Evolutionary conservation across 352 stramenopile genomes (phyloP), one percentile per base, ranked within the genome.

Genomic region (Globisporangium cederbergense): DNA sequence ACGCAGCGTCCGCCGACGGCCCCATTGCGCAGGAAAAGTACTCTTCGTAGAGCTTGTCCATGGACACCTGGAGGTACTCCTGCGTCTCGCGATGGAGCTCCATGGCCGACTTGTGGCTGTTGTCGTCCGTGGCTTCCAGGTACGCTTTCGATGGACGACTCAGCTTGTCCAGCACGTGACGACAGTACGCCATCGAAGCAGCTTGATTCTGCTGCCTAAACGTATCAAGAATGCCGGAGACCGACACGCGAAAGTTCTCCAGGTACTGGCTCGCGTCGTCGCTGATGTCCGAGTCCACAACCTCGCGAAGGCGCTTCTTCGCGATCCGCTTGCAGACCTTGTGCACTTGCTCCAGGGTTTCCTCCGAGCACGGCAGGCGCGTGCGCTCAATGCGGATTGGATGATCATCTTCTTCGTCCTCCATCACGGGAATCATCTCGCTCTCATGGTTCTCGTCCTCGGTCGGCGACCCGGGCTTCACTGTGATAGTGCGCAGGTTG

Each of bases 101-200:
- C 82, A 88, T 90, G 8, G 81, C 78, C 25, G 84, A 90, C 66
- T 89, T 87, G 51, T 90, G 70, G 42, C 49, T 66, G 40, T 76
- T 75, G 16, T 42, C 60, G 3, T 69, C 66, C 0, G 42, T 28
- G 38, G 77, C 65, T 13, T 66, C 67, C 49, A 86, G 34, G 62
- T 89, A 87, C 49, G 77, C 70, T 0, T 56, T 75, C n/a, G 68
- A 76, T 4, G 70, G 64, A 4, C 58, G 64, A 57, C 69, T 79
- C 25, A 93, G 53, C 56, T 73, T 65, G 7, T 74, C 63, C 28
- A 95, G 74, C 25, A 93, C 63, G 46, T 91, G 74, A 4, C 85
- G 71, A 57, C 87, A 95, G 63, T 93, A 95, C 0, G 81, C 62
- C 87, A 95, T 95, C 4, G 87, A 95, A 18, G 85, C 87, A 4